A percentile compares a stretch with the other conserved stretches of the same genome.
These are phyloP conservation scores for Aspergillus incahuasiensis DNA, from an alignment of 495 filamentous ascomycete genomes.

Conservation along the genomic window DNA sequence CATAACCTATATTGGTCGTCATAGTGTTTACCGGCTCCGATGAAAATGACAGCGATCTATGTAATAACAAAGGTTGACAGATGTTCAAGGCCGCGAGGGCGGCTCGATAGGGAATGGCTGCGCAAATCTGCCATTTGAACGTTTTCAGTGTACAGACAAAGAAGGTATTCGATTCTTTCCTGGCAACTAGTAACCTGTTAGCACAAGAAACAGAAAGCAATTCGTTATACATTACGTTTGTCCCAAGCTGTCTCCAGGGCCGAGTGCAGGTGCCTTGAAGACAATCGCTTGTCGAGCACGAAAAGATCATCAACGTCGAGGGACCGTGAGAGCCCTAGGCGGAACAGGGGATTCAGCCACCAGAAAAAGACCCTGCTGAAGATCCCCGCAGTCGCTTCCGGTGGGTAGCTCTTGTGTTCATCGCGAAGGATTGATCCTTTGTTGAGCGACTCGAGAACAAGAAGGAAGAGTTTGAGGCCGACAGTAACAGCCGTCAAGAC, in stretches of 20 bases:
- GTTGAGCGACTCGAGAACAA: slow-evolving; percentile 50
- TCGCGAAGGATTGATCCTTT: slow-evolving; percentile 48
- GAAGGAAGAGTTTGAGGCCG: slow-evolving; percentile 43
- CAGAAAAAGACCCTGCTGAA: slow-evolving; percentile 50
- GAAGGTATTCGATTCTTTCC: slow-evolving; percentile 11
- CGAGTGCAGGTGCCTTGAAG: slow-evolving; percentile 34
- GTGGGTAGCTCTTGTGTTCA: slow-evolving; percentile 42
- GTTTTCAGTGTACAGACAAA: slow-evolving; percentile 32
- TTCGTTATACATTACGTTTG: slow-evolving; percentile 10
- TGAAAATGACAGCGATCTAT: slow-evolving; percentile 46
- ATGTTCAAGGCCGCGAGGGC: slow-evolving; percentile 56
- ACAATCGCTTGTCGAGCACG: slow-evolving; percentile 41
- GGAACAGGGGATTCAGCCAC: slow-evolving; percentile 57
- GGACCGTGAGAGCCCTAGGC: slow-evolving; percentile 40
- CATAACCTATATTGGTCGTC: slow-evolving; percentile 53
- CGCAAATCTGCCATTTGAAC: slow-evolving; percentile 43
- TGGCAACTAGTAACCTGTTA: slow-evolving; percentile 8
- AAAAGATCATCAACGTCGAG: slow-evolving; percentile 45
- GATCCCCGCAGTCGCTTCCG: slow-evolving; percentile 56
- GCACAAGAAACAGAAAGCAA: neutral
- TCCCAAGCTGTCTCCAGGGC: slow-evolving; percentile 33
- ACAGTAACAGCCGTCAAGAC: slow-evolving; percentile 45
- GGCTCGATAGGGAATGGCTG: slow-evolving; percentile 50
- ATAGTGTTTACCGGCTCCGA: slow-evolving; percentile 33
- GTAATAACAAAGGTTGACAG: slow-evolving; percentile 61